These are phyloP conservation scores for Thelonectria blattea DNA, from an alignment of 2,329 filamentous ascomycete genomes.

Conservation along the genomic window DNA sequence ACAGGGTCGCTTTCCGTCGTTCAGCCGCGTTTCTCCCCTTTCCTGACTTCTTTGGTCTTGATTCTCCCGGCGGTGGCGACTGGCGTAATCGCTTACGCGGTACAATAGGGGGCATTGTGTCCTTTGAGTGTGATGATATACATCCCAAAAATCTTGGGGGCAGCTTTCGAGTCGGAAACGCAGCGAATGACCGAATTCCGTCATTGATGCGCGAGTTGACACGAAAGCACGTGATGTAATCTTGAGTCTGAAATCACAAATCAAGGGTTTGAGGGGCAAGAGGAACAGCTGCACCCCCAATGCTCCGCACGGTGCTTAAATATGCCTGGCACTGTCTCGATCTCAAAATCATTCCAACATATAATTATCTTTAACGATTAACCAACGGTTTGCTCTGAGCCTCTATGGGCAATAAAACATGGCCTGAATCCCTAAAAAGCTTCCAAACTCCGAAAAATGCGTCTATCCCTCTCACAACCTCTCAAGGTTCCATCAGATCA, in stretches of 20 bases:
- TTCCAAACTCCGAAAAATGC: slow-evolving; percentile 31
- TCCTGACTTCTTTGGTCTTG: slow-evolving; percentile 37
- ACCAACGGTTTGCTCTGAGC: not conserved
- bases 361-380: too few relatives aligned
- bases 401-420: not conserved
- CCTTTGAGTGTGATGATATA: slow-evolving; percentile 1
- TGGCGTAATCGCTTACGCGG: slow-evolving; percentile 69
- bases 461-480: slow-evolving; percentile 10
- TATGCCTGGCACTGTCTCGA: too few relatives aligned
- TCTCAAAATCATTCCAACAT: too few relatives aligned
- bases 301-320: too few relatives aligned
- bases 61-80: slow-evolving; percentile 44
- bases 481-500: slow-evolving; percentile 66
- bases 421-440: slow-evolving; percentile 1
- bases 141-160: slow-evolving; percentile 24
- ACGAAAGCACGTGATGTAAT: slow-evolving; percentile 30
- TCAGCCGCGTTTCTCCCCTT: slow-evolving; percentile 30
- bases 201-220: slow-evolving; percentile 25
- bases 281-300: too few relatives aligned
- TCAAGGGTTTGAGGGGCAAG: too few relatives aligned
- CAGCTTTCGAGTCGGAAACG: not conserved
- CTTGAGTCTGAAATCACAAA: not conserved
- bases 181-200: not conserved
- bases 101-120: slow-evolving; percentile 70
- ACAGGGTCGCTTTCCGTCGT: slow-evolving; percentile 61